Evolutionary conservation across 1,284 basidiomycete species (phyloP), one percentile per base, ranked within the genome.

Genomic region (Cryptococcus sp.): DNA sequence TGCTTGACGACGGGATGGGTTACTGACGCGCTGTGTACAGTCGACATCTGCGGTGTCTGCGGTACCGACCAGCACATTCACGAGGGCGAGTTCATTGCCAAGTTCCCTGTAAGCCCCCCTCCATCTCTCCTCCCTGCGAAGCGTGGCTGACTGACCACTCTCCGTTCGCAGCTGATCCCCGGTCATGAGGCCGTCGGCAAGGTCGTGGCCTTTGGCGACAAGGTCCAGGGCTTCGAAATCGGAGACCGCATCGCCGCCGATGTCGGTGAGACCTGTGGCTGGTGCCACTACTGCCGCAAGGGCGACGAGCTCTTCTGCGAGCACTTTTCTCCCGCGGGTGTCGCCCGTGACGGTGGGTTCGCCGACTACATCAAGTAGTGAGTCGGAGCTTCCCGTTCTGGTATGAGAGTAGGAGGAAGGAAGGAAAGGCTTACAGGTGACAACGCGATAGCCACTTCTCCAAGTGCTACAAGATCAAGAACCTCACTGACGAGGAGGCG

Each of bases 201-300:
- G 4, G 79, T 91, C 50, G 83, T 83, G 24, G 81, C 84, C 49
- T 73, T 87, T 52, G 90, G 90, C 3, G 85, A 84, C 73, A 81
- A 87, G 54, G 88, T 91, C 38, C 78, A 79, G 49, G 84, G 81
- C 20, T 85, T 93, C 64, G 58, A 63, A 21, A 71, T 84, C 13
- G 90, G 89, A 40, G 89, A 92, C 69, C 83, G 88, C 49, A 84
- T 85, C 64, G 89, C 88, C n/a, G 86, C 86, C 43, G 88, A 92
- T 71, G 80, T 81, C 56, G 79, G 80, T 60, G 66, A 70, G 55
- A 68, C 65, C 48, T 92, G 90, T 71, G 85, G 84, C 12, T 78
- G 80, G 56, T 92, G 90, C 76, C 89, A 89, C 79, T 91, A 85
- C 77, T 91, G 90, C 74, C 83, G 88, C 62, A 83, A 87, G 51